Evolutionary conservation across 106 monocot genomes (phyloP).

Genomic region (Acanthochlamys bracteata): DNA sequence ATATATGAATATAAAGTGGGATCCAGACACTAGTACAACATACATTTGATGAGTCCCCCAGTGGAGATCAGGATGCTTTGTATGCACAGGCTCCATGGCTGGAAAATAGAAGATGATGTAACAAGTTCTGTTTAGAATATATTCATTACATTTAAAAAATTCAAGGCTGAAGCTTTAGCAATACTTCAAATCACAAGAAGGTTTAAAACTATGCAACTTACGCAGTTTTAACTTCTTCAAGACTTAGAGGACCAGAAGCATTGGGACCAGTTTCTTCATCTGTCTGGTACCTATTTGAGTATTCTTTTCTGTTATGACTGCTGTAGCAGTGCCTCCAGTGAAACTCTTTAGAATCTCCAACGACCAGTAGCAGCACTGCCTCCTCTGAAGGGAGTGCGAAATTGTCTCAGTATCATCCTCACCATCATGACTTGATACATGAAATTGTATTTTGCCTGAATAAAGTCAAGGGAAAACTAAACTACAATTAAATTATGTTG

Average conservation of each 20-base stretch:
- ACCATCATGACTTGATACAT: constrained; percentile 27
- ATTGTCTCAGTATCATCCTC: constrained; percentile 64
- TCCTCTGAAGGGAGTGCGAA: constrained; percentile 48
- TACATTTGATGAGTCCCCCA: constrained; percentile 84
- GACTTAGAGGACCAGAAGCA: constrained; percentile 45
- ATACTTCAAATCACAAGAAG: too few relatives aligned
- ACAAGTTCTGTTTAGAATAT: background rate
- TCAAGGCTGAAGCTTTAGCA: background rate
- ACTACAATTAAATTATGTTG: background rate
- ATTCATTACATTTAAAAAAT: background rate
- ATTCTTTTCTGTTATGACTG: constrained; percentile 23
- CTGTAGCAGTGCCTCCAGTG: constrained; percentile 19
- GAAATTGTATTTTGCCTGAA: constrained; percentile 33
- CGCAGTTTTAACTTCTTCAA: constrained; percentile 76
- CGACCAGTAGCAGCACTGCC: constrained; percentile 44
- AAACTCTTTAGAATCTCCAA: constrained; percentile 27
- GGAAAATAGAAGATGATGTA: constrained; percentile 1
- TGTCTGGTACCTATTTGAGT: constrained; percentile 36
- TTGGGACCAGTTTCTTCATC: constrained; percentile 52
- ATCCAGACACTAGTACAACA: background rate
- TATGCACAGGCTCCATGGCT: constrained; percentile 87
- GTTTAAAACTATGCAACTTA: constrained; percentile 16
- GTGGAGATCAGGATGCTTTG: constrained; percentile 96
- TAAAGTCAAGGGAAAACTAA: background rate
- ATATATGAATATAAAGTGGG: background rate